Evolutionary conservation across 2,329 filamentous ascomycete species (phyloP).

Genomic region (Colletotrichum abscissum): DNA sequence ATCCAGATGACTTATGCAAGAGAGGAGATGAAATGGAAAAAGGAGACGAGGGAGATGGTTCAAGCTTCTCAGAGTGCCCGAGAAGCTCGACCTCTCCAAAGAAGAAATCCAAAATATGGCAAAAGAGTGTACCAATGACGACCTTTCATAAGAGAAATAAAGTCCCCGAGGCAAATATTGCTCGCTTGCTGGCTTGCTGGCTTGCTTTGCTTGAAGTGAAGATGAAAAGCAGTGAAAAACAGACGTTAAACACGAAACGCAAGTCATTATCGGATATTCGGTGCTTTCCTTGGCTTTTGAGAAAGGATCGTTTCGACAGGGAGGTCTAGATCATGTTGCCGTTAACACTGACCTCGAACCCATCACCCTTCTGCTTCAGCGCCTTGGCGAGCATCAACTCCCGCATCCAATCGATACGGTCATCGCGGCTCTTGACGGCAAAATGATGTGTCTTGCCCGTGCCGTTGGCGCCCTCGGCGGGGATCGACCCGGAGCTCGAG

Average conservation of each 20-base stretch:
- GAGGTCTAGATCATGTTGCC: slow-evolving; percentile 75
- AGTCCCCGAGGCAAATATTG: neutral
- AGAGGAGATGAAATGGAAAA: slow-evolving; percentile 36
- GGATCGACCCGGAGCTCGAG: slow-evolving; percentile 41
- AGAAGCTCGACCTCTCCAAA: neutral
- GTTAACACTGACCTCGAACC: slow-evolving; percentile 85
- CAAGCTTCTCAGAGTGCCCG: neutral
- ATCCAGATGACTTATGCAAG: slow-evolving; percentile 33
- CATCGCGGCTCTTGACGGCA: slow-evolving; percentile 85
- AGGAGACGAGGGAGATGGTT: slow-evolving; percentile 20
- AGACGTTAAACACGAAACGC: neutral
- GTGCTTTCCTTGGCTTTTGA: slow-evolving; percentile 19
- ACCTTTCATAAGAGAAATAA: neutral
- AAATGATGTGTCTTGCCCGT: slow-evolving; percentile 93
- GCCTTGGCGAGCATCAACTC: slow-evolving; percentile 93
- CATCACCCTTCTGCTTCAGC: slow-evolving; percentile 83
- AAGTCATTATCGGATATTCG: neutral
- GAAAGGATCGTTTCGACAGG: neutral
- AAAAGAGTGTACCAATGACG: slow-evolving; percentile 26
- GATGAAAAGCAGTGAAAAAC: slow-evolving; percentile 27
- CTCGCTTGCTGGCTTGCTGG: slow-evolving; percentile 3
- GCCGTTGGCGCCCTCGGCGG: slow-evolving; percentile 64
- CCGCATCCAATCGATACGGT: slow-evolving; percentile 97
- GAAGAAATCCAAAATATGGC: slow-evolving; percentile 36
- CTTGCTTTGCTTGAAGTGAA: slow-evolving; percentile 1